These are phyloP conservation scores for Hirsutella minnesotensis DNA, from an alignment of 2,329 filamentous ascomycete species.

Conservation along the genomic window DNA sequence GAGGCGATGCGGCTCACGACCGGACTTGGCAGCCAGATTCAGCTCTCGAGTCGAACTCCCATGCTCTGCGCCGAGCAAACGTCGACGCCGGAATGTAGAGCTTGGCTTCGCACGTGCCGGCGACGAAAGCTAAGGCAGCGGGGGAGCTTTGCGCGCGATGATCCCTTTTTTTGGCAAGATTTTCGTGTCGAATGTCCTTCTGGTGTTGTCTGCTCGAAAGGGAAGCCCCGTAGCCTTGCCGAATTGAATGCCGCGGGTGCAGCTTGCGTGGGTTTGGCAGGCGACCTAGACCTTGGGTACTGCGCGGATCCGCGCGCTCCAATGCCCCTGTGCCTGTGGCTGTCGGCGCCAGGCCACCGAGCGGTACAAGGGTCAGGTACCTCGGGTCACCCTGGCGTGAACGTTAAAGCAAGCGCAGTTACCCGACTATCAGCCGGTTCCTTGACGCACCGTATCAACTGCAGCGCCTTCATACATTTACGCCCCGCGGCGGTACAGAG, in stretches of 20 bases:
- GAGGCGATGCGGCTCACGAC: constrained; percentile 14
- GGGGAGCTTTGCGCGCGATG: not conserved
- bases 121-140: not conserved
- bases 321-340: not conserved
- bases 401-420: not conserved
- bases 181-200: too few relatives aligned
- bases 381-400: not conserved
- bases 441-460: not conserved
- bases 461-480: not conserved
- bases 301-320: not conserved
- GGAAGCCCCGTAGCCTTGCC: not conserved
- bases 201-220: not conserved
- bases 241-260: not conserved
- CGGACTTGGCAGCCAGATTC: constrained; percentile 14
- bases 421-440: not conserved
- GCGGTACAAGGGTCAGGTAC: not conserved
- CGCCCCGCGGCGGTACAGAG: too few relatives aligned
- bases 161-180: not conserved
- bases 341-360: not conserved
- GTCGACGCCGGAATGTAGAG: not conserved
- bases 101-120: not conserved
- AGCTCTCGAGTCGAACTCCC: constrained; percentile 10
- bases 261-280: not conserved
- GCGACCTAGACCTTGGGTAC: too few relatives aligned
- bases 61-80: constrained; percentile 14